phyloP scores from a whole-genome alignment of 176 grass and related monocot species.

The Panicum miliaceum region DNA sequence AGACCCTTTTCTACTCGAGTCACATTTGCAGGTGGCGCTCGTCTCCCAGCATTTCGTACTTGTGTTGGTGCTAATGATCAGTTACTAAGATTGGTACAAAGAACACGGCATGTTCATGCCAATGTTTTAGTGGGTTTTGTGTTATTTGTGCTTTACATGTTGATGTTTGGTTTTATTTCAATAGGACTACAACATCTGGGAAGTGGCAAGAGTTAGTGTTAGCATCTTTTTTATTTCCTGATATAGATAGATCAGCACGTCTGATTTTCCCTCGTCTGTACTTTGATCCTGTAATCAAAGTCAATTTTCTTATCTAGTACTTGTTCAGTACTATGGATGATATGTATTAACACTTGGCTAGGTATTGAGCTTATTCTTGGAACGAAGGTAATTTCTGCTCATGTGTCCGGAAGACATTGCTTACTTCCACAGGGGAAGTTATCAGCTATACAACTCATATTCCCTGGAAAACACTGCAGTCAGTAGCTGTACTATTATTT shows the following conservation, averaged over 20 bases:
- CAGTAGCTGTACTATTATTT: conserved; percentile 44
- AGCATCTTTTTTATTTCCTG: background rate
- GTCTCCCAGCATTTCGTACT: conserved; percentile 89
- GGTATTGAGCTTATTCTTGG: conserved; percentile 84
- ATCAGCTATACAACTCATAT: conserved; percentile 81
- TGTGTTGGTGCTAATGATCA: conserved; percentile 75
- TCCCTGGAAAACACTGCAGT: conserved; percentile 85
- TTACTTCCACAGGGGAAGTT: conserved; percentile 56
- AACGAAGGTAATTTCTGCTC: conserved; percentile 64
- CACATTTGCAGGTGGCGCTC: conserved; percentile 51
- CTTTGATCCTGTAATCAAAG: background rate
- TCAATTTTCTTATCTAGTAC: background rate
- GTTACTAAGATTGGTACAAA: conserved; percentile 77
- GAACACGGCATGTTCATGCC: conserved; percentile 63
- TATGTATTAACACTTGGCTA: conserved; percentile 9
- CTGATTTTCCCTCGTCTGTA: background rate
- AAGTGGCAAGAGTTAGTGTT: background rate
- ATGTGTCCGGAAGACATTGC: conserved; percentile 62
- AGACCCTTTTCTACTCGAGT: background rate
- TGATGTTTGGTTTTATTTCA: background rate
- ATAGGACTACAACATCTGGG: background rate
- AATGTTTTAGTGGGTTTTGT: no score
- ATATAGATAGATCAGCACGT: background rate
- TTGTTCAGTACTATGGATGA: background rate
- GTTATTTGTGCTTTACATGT: background rate